These are phyloP conservation scores for Suillus subalutaceus DNA, from an alignment of 768 basidiomycete genomes.

Conservation along the genomic window DNA sequence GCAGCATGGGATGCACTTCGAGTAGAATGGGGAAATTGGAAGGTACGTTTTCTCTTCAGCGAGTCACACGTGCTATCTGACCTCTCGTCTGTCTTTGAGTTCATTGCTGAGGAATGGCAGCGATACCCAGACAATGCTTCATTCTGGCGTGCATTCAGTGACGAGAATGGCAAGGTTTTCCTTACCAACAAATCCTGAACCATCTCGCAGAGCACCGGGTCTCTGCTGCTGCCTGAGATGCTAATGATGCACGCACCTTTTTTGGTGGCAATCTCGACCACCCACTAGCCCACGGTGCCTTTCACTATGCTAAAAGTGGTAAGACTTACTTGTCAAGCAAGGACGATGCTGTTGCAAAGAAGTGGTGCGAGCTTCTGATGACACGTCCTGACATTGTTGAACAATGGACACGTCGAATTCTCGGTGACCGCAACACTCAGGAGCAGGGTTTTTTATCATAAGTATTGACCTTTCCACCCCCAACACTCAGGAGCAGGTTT, in stretches of 20 bases:
- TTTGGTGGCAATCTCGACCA: no score
- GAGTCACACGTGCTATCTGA: not conserved
- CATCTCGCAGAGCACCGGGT: not conserved
- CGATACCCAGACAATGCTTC: constrained; percentile 6
- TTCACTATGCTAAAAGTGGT: no score
- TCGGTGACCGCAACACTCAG: no score
- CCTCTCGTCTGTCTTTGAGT: constrained; percentile 8
- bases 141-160: constrained; percentile 20
- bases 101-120: constrained; percentile 17
- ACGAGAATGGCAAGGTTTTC: constrained; percentile 10
- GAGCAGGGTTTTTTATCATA: no score
- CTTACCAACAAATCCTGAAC: constrained; percentile 17
- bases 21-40: constrained; percentile 20
- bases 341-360: no score
- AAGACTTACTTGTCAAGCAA: no score
- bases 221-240: constrained; percentile 7
- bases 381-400: no score
- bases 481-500: no score
- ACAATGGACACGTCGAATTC: no score
- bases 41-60: not conserved
- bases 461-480: no score
- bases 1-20: constrained; percentile 16
- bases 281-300: no score
- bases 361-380: no score
- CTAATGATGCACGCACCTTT: not conserved